These are phyloP conservation scores for Aspergillus cristatus DNA, from an alignment of 495 filamentous ascomycete genomes.

Conservation along the genomic window DNA sequence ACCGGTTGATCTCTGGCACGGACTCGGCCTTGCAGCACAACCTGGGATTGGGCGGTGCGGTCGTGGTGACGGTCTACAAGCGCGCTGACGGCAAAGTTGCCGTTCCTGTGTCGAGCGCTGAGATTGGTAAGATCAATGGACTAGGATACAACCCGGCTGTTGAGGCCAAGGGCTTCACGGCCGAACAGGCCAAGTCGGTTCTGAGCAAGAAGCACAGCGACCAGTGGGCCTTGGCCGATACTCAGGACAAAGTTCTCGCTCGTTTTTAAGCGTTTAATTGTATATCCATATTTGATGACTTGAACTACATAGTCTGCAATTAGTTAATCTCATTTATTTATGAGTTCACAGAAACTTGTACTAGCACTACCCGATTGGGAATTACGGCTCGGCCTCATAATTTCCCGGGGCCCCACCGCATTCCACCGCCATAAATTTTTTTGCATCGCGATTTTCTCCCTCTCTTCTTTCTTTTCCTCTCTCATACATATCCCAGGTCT, in stretches of 20 bases:
- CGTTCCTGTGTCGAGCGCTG: slow-evolving; percentile 42
- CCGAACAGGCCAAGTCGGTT: slow-evolving; percentile 59
- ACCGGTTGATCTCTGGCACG: slow-evolving; percentile 62
- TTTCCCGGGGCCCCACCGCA: neutral
- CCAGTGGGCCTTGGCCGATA: slow-evolving; percentile 68
- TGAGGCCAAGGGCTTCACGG: slow-evolving; percentile 76
- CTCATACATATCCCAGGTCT: slow-evolving; percentile 29
- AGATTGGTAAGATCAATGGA: slow-evolving; percentile 52
- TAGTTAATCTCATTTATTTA: too few relatives aligned
- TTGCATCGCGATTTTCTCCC: neutral
- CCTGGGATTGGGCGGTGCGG: slow-evolving; percentile 83
- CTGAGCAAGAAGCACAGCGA: slow-evolving; percentile 59
- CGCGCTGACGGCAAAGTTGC: slow-evolving; percentile 69
- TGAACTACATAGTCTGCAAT: too few relatives aligned
- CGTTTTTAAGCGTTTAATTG: slow-evolving; percentile 35
- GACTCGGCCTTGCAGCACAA: slow-evolving; percentile 83
- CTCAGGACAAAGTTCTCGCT: slow-evolving; percentile 58
- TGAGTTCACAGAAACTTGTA: too few relatives aligned
- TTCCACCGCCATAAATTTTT: slow-evolving; percentile 15
- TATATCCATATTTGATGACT: too few relatives aligned
- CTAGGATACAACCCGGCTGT: slow-evolving; percentile 92
- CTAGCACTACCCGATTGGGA: too few relatives aligned
- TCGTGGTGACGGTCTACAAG: slow-evolving; percentile 83
- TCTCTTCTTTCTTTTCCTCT: slow-evolving; percentile 13
- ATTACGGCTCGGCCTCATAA: neutral